These are phyloP conservation scores for Nigrograna mackinnonii DNA, from an alignment of 2,329 filamentous ascomycete genomes.

Conservation along the genomic window DNA sequence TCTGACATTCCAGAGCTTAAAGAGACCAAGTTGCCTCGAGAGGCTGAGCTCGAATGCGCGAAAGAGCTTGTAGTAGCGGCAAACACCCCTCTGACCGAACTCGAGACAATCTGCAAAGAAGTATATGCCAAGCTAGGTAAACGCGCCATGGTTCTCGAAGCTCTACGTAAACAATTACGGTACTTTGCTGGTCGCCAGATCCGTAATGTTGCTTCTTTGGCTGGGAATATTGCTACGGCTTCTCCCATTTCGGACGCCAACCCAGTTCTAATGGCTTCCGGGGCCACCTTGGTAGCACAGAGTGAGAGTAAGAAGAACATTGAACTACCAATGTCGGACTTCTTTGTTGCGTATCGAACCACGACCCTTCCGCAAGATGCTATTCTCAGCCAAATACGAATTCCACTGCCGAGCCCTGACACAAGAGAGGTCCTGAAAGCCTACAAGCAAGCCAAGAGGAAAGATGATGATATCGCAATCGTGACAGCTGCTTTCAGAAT, in stretches of 20 bases:
- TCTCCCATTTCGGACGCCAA: constrained; percentile 96
- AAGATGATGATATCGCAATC: constrained; percentile 97
- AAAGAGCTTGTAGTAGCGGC: constrained; percentile 75
- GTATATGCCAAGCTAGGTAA: constrained; percentile 58
- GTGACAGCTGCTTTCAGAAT: constrained; percentile 85
- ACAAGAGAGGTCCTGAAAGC: constrained; percentile 80
- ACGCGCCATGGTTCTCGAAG: constrained; percentile 44
- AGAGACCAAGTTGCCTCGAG: constrained; percentile 53
- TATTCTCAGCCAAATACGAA: constrained; percentile 78
- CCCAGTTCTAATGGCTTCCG: constrained; percentile 84
- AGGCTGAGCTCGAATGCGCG: constrained; percentile 26
- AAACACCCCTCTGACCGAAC: constrained; percentile 86
- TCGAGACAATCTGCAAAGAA: constrained; percentile 79
- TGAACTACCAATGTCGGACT: constrained; percentile 71
- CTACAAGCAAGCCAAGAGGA: constrained; percentile 95
- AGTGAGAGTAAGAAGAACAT: constrained; percentile 66
- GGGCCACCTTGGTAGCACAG: constrained; percentile 77
- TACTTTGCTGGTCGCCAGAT: constrained; percentile 96
- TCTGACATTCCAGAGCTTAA: constrained; percentile 88
- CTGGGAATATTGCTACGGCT: constrained; percentile 89
- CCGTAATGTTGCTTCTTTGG: constrained; percentile 90
- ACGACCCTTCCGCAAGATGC: constrained; percentile 80
- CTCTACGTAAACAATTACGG: constrained; percentile 89
- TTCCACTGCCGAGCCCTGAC: constrained; percentile 68
- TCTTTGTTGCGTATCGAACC: constrained; percentile 87